Conservation (phyloP, 768 basidiomycete genomes). For the Tulasnella sp. region DNA sequence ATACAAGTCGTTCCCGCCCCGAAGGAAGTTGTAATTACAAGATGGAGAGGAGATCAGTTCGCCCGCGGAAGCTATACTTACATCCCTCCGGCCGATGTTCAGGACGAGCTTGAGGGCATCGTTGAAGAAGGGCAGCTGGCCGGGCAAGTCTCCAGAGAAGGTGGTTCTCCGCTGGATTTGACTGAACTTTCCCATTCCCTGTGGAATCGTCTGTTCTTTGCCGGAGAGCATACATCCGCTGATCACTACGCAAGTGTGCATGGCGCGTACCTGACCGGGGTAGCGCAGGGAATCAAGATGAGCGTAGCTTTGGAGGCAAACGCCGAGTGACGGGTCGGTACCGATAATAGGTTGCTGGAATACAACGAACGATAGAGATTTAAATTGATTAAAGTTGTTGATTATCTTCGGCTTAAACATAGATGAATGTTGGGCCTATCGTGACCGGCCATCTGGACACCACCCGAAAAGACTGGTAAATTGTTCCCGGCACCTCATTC, state of each 20-base stretch:
- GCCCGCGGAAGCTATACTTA: slow-evolving; percentile 24
- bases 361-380: background rate
- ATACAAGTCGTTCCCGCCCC: slow-evolving; percentile 6
- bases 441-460: background rate
- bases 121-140: background rate
- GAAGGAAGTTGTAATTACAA: slow-evolving; percentile 21
- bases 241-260: slow-evolving; percentile 27
- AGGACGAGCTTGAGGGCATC: background rate
- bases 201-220: slow-evolving; percentile 27
- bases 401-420: too few species aligned
- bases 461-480: too few species aligned
- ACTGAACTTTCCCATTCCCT: slow-evolving; percentile 24
- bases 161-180: slow-evolving; percentile 28
- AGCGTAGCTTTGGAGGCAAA: background rate
- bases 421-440: background rate
- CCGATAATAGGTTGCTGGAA: background rate
- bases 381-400: too few species aligned
- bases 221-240: slow-evolving; percentile 25
- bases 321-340: background rate
- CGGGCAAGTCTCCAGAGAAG: background rate
- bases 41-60: slow-evolving; percentile 27
- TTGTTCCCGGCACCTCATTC: background rate
- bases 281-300: background rate
- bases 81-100: slow-evolving; percentile 17
- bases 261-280: slow-evolving; percentile 24